Conservation (phyloP, 1,284 basidiomycete genomes). For the Cutaneotrichosporon sp. region DNA sequence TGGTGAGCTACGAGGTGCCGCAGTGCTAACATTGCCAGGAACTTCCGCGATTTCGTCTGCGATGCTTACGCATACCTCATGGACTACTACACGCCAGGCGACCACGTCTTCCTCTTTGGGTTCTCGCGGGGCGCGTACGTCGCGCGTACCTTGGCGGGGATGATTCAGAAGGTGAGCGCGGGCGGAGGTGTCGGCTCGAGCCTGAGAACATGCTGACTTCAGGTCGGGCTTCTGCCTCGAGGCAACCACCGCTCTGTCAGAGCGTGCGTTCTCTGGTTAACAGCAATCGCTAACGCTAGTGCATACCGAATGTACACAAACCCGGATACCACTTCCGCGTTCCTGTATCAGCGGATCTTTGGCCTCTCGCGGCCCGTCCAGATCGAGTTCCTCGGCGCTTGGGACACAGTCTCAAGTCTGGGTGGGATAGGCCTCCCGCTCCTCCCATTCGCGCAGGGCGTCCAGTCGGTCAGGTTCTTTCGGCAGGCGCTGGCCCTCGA, state of each 20-base stretch:
- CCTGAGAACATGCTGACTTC: neutral
- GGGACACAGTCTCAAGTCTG: neutral
- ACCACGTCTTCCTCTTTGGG: neutral
- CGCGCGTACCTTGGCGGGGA: neutral
- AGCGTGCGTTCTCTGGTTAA: neutral
- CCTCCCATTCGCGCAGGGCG: neutral
- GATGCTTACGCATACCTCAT: neutral
- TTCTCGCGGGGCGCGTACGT: neutral
- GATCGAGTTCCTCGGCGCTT: neutral
- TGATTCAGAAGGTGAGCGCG: neutral
- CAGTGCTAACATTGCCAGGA: neutral
- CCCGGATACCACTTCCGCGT: neutral
- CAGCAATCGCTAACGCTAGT: neutral
- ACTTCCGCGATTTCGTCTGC: neutral
- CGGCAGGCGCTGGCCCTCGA: neutral
- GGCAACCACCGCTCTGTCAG: neutral
- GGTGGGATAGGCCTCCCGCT: neutral
- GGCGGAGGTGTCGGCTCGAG: no score
- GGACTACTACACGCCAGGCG: neutral
- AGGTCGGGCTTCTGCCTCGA: neutral
- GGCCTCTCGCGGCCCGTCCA: neutral
- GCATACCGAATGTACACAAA: neutral
- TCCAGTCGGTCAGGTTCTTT: neutral
- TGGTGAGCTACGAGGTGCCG: neutral
- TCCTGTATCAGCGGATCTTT: neutral